Conservation (phyloP, 345 rosid species). For the Triadica sebifera region DNA sequence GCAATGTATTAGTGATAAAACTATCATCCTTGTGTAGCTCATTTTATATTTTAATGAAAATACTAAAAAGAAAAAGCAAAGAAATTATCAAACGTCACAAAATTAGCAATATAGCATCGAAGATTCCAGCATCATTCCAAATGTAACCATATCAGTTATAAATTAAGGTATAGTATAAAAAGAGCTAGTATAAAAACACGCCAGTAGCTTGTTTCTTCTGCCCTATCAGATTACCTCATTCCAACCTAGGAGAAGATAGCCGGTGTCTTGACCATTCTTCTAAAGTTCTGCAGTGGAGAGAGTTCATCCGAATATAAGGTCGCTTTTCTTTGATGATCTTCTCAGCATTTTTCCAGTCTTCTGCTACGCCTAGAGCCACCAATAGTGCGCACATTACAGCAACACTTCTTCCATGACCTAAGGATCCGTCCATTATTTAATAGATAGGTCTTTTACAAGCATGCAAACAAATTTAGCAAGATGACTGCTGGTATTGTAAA, state of each 20-base stretch:
- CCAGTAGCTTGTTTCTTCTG: constrained; percentile 6
- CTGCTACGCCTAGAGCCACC: constrained; percentile 55
- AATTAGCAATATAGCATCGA: background rate
- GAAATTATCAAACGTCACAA: background rate
- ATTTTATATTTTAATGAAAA: too few relatives aligned
- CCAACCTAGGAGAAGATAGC: constrained; percentile 27
- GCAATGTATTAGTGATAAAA: too few relatives aligned
- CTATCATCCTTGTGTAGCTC: too few relatives aligned
- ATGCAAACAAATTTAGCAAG: background rate
- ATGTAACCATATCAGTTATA: background rate
- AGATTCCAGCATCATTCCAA: background rate
- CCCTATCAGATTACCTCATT: background rate
- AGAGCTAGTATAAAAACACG: too few relatives aligned
- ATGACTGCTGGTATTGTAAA: too few relatives aligned
- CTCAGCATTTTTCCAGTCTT: constrained; percentile 70
- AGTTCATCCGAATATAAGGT: constrained; percentile 52
- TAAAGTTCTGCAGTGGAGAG: constrained; percentile 44
- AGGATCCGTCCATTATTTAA: constrained; percentile 2
- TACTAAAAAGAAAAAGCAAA: background rate
- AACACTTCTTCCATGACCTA: constrained; percentile 81
- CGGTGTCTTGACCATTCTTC: constrained; percentile 64
- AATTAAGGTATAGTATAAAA: too few relatives aligned
- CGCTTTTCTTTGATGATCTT: constrained; percentile 43
- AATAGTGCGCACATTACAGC: constrained; percentile 62
- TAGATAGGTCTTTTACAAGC: background rate